Evolutionary conservation across 2,329 filamentous ascomycete genomes (phyloP).

Genomic region (Fusarium abutilonis): DNA sequence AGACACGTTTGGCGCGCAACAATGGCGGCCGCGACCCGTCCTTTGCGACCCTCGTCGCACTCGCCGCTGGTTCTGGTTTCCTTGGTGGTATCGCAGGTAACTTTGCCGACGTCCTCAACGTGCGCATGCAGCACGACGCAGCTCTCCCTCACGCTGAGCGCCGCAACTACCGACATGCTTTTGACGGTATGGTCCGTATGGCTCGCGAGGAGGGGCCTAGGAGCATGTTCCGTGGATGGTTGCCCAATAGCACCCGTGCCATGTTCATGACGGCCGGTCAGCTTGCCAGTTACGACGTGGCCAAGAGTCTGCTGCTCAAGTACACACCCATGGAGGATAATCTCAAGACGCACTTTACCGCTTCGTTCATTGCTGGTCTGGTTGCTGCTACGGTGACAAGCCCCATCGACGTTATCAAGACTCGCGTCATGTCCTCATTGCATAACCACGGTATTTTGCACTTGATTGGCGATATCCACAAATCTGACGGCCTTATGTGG

Average conservation of each 20-base stretch:
- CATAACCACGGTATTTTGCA: conserved; percentile 62
- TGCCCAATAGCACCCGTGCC: conserved; percentile 82
- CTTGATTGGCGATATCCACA: conserved; percentile 73
- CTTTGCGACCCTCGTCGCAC: conserved; percentile 79
- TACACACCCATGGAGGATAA: conserved; percentile 75
- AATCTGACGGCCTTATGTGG: conserved; percentile 78
- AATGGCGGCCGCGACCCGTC: conserved; percentile 63
- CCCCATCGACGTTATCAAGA: conserved; percentile 91
- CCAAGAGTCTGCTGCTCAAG: conserved; percentile 75
- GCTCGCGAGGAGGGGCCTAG: conserved; percentile 80
- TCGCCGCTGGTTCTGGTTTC: conserved; percentile 86
- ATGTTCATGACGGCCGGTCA: conserved; percentile 90
- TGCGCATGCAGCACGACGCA: conserved; percentile 96
- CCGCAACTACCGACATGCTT: conserved; percentile 87
- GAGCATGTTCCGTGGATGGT: conserved; percentile 84
- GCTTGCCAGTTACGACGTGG: conserved; percentile 84
- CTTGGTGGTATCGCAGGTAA: conserved; percentile 91
- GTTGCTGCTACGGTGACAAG: conserved; percentile 86
- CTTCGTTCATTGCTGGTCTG: conserved; percentile 81
- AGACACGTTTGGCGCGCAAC: conserved; percentile 68
- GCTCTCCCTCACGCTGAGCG: conserved; percentile 77
- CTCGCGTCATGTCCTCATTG: conserved; percentile 79
- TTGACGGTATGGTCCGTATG: conserved; percentile 89
- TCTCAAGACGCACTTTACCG: conserved; percentile 80
- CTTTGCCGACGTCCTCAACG: conserved; percentile 94